Evolutionary conservation across 2,329 filamentous ascomycete genomes (phyloP), one percentile per base, ranked within the genome.

Genomic region (Fusarium sp.): DNA sequence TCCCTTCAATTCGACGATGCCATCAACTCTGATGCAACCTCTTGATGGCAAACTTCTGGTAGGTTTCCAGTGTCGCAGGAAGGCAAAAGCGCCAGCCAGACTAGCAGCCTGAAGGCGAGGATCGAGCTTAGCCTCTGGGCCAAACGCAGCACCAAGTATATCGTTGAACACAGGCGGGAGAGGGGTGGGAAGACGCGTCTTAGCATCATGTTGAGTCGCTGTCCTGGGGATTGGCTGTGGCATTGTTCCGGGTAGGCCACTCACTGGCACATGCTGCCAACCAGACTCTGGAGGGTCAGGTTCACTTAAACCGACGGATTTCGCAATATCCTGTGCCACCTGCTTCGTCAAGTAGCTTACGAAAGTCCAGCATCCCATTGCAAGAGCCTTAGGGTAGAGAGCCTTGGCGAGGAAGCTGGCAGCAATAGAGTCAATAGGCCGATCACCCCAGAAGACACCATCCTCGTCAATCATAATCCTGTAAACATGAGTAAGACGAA

Each of bases 381-480:
- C 80, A 3, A 88, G 72, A 3, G 85, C 82, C 40, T 81, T 81
- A 3, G 88, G 88, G 78, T 83, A 88, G 5, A 89, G 75, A 4
- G 81, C 79, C n/a, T 83, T 82, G 40, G 81, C 77, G 14, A 86
- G 74, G 53, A 80, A 78, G 56, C 80, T 78, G 20, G 83, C 85
- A 0, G 79, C 79, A 5, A 76, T 61, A 3, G 84, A 78, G 32
- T 88, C 85, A 40, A 88, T 82, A 1, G 80, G 80, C 32, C 81
- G 77, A 15, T 82, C 81, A 2, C 78, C 79, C 79, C 83, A 83
- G 52, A 79, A 80, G 13, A 88, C 76, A 2, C 78, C 78, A 10
- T 86, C 82, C 8, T 84, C 79, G 17, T 82, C 81, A 41, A 88
- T 76, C 22, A 83, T 79, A 51, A 88, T 76, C 3, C 87, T 88